Conservation (phyloP, 1,139 yeast species). For the Pneumocystis sp. region DNA sequence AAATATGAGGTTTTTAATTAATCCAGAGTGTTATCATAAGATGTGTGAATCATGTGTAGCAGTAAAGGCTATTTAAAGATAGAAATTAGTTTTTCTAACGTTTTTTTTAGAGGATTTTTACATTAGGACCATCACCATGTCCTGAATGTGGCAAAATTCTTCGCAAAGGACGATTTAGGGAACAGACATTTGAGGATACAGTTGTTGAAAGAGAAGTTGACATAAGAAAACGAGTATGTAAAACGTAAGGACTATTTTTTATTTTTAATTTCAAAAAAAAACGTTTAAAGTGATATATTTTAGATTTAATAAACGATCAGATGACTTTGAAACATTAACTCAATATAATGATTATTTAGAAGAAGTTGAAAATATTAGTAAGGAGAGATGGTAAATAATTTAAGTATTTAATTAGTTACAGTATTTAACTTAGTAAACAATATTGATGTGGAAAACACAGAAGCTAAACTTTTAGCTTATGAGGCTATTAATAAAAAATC, state of each 20-base stretch:
- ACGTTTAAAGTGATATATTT: not conserved
- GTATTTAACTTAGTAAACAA: slow-evolving; percentile 59
- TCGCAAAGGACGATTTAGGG: slow-evolving; percentile 76
- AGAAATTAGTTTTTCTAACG: not conserved
- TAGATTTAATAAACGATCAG: slow-evolving; percentile 60
- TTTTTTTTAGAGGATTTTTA: slow-evolving; percentile 28
- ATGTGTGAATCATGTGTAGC: slow-evolving; percentile 96
- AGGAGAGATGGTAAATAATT: not conserved
- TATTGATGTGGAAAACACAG: slow-evolving; percentile 58
- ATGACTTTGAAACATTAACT: slow-evolving; percentile 47
- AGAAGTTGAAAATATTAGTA: slow-evolving; percentile 54
- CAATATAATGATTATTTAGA: slow-evolving; percentile 69
- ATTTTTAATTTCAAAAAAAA: not conserved
- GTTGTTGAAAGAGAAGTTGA: slow-evolving; percentile 84
- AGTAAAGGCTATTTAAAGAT: slow-evolving; percentile 32
- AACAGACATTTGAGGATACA: slow-evolving; percentile 83
- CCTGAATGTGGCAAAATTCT: slow-evolving; percentile 78
- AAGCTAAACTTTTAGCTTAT: slow-evolving; percentile 50
- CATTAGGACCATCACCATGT: slow-evolving; percentile 92
- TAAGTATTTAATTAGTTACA: not conserved
- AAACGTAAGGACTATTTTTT: slow-evolving; percentile 26
- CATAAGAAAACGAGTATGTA: slow-evolving; percentile 60
- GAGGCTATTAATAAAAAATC: slow-evolving; percentile 62
- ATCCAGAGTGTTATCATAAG: slow-evolving; percentile 95
- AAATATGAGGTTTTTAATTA: slow-evolving; percentile 77